Base-by-base conservation (phyloP, 192 early-diverging fungal species). In the Phlyctochytrium arcticum region DNA sequence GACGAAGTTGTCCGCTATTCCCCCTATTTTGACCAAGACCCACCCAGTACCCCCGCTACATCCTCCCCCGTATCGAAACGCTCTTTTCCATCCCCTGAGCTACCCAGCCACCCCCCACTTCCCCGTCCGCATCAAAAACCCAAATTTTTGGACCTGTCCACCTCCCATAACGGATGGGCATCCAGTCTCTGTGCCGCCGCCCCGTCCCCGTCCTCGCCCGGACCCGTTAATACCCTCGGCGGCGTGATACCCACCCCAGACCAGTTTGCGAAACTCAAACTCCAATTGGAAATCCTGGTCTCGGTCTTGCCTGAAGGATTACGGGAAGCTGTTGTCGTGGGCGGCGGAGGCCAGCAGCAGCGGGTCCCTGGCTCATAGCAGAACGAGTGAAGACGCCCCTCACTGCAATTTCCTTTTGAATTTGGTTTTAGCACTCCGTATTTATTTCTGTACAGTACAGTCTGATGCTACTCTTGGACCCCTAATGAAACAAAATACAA, bases 1-100 rank as follows among this genome's bases (percentile, higher is more conserved):
- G 82, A 89, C 17, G 88, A 90, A 60, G 60, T 90, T 39, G 87
- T 84, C 21, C 36, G 63, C 46, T 74, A 66, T 56, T 49, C 58
- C 33, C 65, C 67, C 6, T 69, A 57, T 51, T 62, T 66, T 59
- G 47, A 61, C 48, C 29, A 15, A 34, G 27, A 57, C n/a, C n/a
- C n/a, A n/a, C n/a, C n/a, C n/a, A n/a, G n/a, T n/a, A n/a, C 31
- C 56, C 33, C 62, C 34, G 31, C 29, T 3, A 9, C 48, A n/a
- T 26, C 34, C 6, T 60, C 36, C n/a, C n/a, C n/a, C n/a, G 12
- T 2, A n/a, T 44, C 42, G 1, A 42, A 42, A 42, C 9, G 39
- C 9, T n/a, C 15, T 21, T n/a, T 2, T n/a, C 21, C 42, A n/a
- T 12, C 2, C 15, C 15, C 42, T n/a, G 15, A 12, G 2, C 15